Evolutionary conservation across 1,284 basidiomycete genomes (phyloP).

Genomic region (Cerrena zonata): DNA sequence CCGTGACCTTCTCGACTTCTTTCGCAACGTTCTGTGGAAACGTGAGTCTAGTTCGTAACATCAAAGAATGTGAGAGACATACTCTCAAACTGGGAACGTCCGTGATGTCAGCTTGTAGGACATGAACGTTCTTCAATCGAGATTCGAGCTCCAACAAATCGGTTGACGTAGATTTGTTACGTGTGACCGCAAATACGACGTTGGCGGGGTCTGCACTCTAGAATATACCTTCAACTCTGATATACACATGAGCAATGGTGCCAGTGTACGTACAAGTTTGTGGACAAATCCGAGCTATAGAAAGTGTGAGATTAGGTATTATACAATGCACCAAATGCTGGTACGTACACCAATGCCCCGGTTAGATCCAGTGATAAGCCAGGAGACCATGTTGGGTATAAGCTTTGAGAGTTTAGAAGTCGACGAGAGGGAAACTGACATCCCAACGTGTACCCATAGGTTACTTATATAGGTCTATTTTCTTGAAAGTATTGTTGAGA

Average conservation of each 20-base stretch:
- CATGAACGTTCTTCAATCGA: slow-evolving; percentile 17
- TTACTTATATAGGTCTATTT: too few species aligned
- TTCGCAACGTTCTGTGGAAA: slow-evolving; percentile 11
- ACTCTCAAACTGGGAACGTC: slow-evolving; percentile 17
- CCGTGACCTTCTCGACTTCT: slow-evolving; percentile 20
- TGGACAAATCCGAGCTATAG: slow-evolving; percentile 16
- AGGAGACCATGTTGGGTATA: too few species aligned
- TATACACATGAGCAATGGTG: background rate
- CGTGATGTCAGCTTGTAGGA: slow-evolving; percentile 23
- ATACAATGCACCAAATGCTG: background rate
- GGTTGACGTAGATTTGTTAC: slow-evolving; percentile 14
- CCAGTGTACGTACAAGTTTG: slow-evolving; percentile 13
- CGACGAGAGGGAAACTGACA: too few species aligned
- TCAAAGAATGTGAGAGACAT: slow-evolving; percentile 10
- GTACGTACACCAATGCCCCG: slow-evolving; percentile 19
- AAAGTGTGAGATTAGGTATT: background rate
- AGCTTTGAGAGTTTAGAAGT: too few species aligned
- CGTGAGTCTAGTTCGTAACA: background rate
- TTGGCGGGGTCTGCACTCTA: slow-evolving; percentile 15
- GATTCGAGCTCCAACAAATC: slow-evolving; percentile 18
- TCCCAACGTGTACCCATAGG: too few species aligned
- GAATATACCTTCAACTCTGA: background rate
- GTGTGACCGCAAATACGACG: slow-evolving; percentile 23
- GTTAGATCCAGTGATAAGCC: too few species aligned
- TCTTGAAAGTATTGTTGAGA: too few species aligned